Conservation (phyloP, 176 grass and related monocot genomes). For the Musa schizocarpa region DNA sequence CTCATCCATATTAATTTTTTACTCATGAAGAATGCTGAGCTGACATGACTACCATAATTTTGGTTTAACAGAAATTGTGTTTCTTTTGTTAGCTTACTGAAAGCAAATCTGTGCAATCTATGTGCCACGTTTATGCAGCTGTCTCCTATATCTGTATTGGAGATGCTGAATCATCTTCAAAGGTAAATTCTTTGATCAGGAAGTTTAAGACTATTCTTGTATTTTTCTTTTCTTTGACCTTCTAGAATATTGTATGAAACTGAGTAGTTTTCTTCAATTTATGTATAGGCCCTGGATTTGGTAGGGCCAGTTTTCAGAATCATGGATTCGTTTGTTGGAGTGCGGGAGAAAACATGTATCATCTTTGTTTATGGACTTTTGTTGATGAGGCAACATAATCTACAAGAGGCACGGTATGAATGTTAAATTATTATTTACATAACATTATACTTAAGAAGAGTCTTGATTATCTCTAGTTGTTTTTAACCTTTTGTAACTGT, state of each 20-base stretch:
- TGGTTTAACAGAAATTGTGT: conserved; percentile 1
- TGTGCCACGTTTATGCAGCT: conserved; percentile 93
- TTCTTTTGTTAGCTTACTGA: conserved; percentile 63
- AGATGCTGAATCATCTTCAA: conserved; percentile 81
- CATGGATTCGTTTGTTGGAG: conserved; percentile 91
- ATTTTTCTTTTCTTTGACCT: background rate
- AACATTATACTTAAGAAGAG: background rate
- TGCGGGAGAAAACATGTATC: conserved; percentile 91
- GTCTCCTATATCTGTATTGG: conserved; percentile 86
- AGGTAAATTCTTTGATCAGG: conserved; percentile 28
- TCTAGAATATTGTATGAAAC: background rate
- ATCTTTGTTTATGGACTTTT: conserved; percentile 92
- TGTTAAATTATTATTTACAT: conserved; percentile 8
- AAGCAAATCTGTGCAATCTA: conserved; percentile 83
- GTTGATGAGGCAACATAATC: conserved; percentile 95
- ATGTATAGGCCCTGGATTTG: conserved; percentile 70
- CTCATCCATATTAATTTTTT: conserved; percentile 5
- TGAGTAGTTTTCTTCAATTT: conserved; percentile 1
- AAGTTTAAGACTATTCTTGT: background rate
- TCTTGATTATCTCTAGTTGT: background rate
- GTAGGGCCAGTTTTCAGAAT: conserved; percentile 78
- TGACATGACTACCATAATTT: conserved; percentile 3
- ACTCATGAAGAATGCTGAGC: conserved; percentile 6
- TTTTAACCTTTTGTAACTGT: background rate
- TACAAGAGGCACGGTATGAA: conserved; percentile 74